These are phyloP conservation scores for Stephanodiscus minutulus DNA, from an alignment of 108 stramenopile genomes.

Conservation along the genomic window DNA sequence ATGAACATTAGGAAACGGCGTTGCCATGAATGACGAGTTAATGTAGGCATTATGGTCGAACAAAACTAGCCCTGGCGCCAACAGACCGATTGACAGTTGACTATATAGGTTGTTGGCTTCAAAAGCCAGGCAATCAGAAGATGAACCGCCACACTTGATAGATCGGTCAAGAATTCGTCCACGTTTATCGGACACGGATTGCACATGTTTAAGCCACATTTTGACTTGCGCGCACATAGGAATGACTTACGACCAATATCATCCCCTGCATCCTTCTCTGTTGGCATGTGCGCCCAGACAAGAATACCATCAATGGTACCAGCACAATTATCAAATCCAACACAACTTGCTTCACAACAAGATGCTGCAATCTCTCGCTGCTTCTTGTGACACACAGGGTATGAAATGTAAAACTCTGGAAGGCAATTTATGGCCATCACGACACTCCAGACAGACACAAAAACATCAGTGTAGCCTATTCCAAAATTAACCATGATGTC, in stretches of 20 bases:
- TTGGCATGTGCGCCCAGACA: conserved; percentile 16
- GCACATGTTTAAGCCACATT: conserved; percentile 41
- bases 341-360: no score
- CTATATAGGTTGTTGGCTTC: conserved; percentile 5
- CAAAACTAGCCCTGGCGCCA: conserved; percentile 17
- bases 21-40: conserved; percentile 41
- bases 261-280: conserved; percentile 13
- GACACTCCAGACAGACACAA: conserved; percentile 10
- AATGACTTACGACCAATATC: conserved; percentile 12
- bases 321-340: no score
- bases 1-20: conserved; percentile 17
- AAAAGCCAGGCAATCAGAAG: conserved; percentile 34
- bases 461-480: conserved; percentile 13
- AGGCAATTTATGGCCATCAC: conserved; percentile 11
- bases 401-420: no score
- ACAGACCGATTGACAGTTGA: conserved; percentile 12
- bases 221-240: conserved; percentile 35
- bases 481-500: conserved; percentile 17
- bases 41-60: conserved; percentile 47
- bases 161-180: conserved; percentile 34
- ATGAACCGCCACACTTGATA: conserved; percentile 26
- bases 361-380: no score
- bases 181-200: conserved; percentile 19
- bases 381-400: no score
- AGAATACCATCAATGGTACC: no score